A percentile compares a stretch with the other conserved stretches of the same genome.
Conservation (phyloP, 768 basidiomycete genomes). For the Russula brevipes region DNA sequence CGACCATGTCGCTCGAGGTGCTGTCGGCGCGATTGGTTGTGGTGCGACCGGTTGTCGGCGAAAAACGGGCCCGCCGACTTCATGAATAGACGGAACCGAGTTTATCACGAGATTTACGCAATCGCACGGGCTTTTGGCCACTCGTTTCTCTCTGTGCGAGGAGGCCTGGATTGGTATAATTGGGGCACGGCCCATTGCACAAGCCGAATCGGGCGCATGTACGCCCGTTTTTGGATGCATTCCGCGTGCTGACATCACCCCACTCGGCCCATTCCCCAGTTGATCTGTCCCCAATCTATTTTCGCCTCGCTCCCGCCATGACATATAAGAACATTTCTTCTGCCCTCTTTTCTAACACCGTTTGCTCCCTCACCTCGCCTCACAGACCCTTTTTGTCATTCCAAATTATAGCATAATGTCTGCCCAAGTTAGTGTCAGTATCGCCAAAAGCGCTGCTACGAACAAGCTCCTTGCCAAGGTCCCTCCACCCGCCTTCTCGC, state of each 20-base stretch:
- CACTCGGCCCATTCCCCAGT: slow-evolving; percentile 10
- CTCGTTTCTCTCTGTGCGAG: no score
- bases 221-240: neutral
- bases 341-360: neutral
- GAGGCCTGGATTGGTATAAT: neutral
- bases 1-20: no score
- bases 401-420: slow-evolving; percentile 3
- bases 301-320: neutral
- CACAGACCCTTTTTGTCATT: neutral
- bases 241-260: slow-evolving; percentile 18
- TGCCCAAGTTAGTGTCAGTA: slow-evolving; percentile 18
- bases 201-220: neutral
- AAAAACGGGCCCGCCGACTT: neutral
- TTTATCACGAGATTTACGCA: slow-evolving; percentile 8
- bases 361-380: neutral
- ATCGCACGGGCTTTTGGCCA: slow-evolving; percentile 4
- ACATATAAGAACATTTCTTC: slow-evolving; percentile 9
- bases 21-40: no score
- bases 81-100: neutral
- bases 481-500: slow-evolving; percentile 25
- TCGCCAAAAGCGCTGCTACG: slow-evolving; percentile 10
- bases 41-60: neutral
- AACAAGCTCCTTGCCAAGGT: slow-evolving; percentile 21
- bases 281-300: slow-evolving; percentile 6
- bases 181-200: slow-evolving; percentile 2